Conservation (phyloP, 768 basidiomycete species). For the Agaricus subrufescens region DNA sequence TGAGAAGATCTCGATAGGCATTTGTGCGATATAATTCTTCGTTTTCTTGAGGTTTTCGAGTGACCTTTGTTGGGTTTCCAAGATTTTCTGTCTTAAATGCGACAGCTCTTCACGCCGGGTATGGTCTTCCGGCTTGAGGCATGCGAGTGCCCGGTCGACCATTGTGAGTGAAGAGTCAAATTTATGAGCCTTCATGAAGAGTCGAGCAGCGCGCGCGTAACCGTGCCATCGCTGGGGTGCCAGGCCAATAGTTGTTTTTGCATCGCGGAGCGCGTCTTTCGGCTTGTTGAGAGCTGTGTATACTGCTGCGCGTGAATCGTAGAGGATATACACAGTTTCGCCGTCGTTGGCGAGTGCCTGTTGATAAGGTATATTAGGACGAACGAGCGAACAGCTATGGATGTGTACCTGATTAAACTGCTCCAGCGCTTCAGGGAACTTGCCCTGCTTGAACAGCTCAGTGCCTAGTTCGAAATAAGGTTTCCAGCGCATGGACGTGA, state of each 20-base stretch:
- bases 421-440: slow-evolving; percentile 37
- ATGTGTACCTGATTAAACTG: slow-evolving; percentile 44
- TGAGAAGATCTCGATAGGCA: slow-evolving; percentile 66
- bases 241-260: slow-evolving; percentile 61
- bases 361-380: background rate
- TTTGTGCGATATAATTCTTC: slow-evolving; percentile 49
- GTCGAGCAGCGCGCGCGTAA: slow-evolving; percentile 67
- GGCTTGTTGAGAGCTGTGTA: slow-evolving; percentile 56
- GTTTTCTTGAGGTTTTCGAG: slow-evolving; percentile 19
- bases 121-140: slow-evolving; percentile 38
- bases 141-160: slow-evolving; percentile 53
- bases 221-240: slow-evolving; percentile 73
- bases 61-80: slow-evolving; percentile 10
- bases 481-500: slow-evolving; percentile 17
- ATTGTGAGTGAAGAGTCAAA: slow-evolving; percentile 50
- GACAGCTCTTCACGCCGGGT: slow-evolving; percentile 41
- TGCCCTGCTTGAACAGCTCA: slow-evolving; percentile 15
- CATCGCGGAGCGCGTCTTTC: slow-evolving; percentile 68
- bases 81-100: slow-evolving; percentile 37
- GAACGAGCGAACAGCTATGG: background rate
- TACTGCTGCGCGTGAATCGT: slow-evolving; percentile 73
- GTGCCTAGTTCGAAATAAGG: slow-evolving; percentile 17
- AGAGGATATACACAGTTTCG: slow-evolving; percentile 41
- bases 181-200: slow-evolving; percentile 52
- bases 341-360: slow-evolving; percentile 49